Conservation (phyloP, 768 basidiomycete species). For the Auriculariales sp. region DNA sequence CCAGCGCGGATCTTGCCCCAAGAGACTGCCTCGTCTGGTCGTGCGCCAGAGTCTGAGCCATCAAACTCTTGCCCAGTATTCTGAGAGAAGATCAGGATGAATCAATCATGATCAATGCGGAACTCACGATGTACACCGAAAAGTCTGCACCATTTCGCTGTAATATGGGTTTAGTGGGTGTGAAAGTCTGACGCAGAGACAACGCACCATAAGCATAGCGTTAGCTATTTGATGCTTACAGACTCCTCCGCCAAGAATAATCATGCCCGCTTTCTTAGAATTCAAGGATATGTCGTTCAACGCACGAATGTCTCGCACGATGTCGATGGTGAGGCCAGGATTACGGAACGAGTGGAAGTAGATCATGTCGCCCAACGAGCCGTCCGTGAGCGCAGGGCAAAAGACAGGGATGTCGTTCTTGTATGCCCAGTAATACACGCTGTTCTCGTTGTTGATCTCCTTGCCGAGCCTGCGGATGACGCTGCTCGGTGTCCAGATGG, state of each 20-base stretch:
- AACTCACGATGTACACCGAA: slow-evolving; percentile 80
- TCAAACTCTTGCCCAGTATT: slow-evolving; percentile 99
- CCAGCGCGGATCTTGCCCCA: slow-evolving; percentile 96
- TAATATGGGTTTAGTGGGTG: slow-evolving; percentile 2
- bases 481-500: slow-evolving; percentile 83
- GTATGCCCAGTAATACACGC: slow-evolving; percentile 98
- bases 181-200: not conserved
- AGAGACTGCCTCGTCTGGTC: slow-evolving; percentile 93
- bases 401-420: slow-evolving; percentile 99
- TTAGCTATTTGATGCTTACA: slow-evolving; percentile 99
- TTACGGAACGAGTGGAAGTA: slow-evolving; percentile 94
- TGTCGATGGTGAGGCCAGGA: slow-evolving; percentile 78
- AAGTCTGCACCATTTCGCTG: slow-evolving; percentile 97
- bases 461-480: slow-evolving; percentile 90
- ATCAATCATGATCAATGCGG: not conserved
- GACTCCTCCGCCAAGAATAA: slow-evolving; percentile 92
- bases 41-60: slow-evolving; percentile 92
- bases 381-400: slow-evolving; percentile 95
- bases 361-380: slow-evolving; percentile 97
- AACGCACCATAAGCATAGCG: slow-evolving; percentile 88
- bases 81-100: slow-evolving; percentile 20
- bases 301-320: slow-evolving; percentile 83
- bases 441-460: slow-evolving; percentile 93
- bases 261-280: slow-evolving; percentile 93
- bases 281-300: slow-evolving; percentile 82